Percentiles rank a stretch among this genome's conserved stretches.
Conservation (phyloP, 1,139 yeast genomes). For the Kodamaea ohmeri region DNA sequence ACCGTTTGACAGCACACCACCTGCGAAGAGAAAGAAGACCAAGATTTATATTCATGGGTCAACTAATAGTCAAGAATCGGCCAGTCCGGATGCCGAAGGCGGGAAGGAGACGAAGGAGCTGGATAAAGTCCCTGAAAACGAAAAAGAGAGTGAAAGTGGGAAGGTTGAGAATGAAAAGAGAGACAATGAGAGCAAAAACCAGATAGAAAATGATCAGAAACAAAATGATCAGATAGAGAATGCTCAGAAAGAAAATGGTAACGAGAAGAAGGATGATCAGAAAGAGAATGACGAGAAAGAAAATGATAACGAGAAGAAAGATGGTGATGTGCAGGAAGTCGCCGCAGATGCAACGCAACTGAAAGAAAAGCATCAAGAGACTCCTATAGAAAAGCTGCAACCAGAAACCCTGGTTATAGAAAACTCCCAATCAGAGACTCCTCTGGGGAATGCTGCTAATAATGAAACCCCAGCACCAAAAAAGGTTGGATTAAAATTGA, state of each 20-base stretch:
- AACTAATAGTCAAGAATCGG: constrained; percentile 1
- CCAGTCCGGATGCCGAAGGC: not conserved
- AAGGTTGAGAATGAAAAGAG: constrained; percentile 6
- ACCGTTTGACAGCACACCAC: constrained; percentile 21
- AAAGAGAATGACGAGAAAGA: not conserved
- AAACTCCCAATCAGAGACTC: too few species aligned
- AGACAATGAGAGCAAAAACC: too few species aligned
- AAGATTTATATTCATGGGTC: constrained; percentile 22
- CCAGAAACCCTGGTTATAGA: too few species aligned
- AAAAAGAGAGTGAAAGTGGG: constrained; percentile 1
- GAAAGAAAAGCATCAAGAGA: too few species aligned
- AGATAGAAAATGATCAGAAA: constrained; percentile 6
- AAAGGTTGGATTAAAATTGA: constrained; percentile 24
- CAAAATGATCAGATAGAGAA: constrained; percentile 5
- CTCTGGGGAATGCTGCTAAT: too few species aligned
- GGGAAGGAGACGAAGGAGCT: not conserved
- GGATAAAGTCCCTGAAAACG: not conserved
- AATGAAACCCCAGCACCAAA: not conserved
- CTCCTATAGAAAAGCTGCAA: too few species aligned
- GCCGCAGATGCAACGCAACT: too few species aligned
- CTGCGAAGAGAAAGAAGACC: constrained; percentile 21
- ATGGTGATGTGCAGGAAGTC: too few species aligned
- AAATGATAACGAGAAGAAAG: not conserved
- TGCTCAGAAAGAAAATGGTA: not conserved
- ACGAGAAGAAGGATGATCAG: not conserved